phyloP scores from a whole-genome alignment of 306 rosid genomes.

The Dalbergia oliveri region DNA sequence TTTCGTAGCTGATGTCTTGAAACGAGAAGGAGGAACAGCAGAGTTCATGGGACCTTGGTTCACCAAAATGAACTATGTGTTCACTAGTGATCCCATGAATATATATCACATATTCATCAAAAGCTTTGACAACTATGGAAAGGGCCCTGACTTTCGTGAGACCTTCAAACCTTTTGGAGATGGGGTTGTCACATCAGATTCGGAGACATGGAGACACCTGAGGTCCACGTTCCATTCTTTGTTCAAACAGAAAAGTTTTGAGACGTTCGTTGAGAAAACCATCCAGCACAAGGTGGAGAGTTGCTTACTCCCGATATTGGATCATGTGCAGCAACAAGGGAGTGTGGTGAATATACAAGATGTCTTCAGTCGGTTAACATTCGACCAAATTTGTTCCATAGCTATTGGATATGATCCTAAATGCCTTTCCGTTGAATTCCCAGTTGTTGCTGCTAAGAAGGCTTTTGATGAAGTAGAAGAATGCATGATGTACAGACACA shows the following conservation, averaged over 20 bases:
- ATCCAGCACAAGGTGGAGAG: conserved; percentile 36
- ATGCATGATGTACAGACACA: conserved; percentile 46
- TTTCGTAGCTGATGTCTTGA: not conserved
- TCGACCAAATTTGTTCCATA: conserved; percentile 48
- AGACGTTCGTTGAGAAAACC: conserved; percentile 24
- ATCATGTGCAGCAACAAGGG: conserved; percentile 10
- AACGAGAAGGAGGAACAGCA: conserved; percentile 10
- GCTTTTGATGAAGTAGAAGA: conserved; percentile 55
- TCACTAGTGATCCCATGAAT: conserved; percentile 49
- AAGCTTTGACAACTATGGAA: conserved; percentile 28
- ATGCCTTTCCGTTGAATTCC: conserved; percentile 50
- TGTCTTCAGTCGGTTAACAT: conserved; percentile 48
- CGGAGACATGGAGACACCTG: conserved; percentile 42
- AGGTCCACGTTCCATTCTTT: conserved; percentile 39
- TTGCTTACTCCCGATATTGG: conserved; percentile 43
- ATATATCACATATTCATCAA: conserved; percentile 35
- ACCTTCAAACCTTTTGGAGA: conserved; percentile 53
- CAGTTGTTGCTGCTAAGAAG: conserved; percentile 45
- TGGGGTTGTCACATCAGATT: conserved; percentile 52
- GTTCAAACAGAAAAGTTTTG: conserved; percentile 16
- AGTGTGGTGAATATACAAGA: conserved; percentile 50
- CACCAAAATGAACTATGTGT: conserved; percentile 12
- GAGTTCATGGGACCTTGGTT: conserved; percentile 48
- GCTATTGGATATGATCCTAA: conserved; percentile 52
- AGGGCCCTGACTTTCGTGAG: conserved; percentile 48